Percentiles rank a stretch among this genome's conserved stretches.
Evolutionary conservation across 2,329 filamentous ascomycete genomes (phyloP).

Genomic region (Clonostachys byssicola): DNA sequence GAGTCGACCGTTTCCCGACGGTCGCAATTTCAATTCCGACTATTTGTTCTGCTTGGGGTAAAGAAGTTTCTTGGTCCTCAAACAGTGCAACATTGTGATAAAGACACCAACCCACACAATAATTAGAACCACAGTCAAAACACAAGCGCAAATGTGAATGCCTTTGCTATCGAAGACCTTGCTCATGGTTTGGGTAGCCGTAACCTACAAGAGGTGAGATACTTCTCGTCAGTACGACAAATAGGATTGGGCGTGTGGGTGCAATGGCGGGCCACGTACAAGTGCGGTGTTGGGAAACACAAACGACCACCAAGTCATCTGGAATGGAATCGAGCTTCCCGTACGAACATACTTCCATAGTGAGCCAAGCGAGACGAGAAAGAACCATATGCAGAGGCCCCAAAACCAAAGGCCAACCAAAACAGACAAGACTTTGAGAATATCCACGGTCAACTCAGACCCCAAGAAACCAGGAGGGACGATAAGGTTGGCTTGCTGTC

Average conservation of each 20-base stretch:
- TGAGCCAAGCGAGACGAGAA: conserved; percentile 73
- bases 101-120: conserved; percentile 67
- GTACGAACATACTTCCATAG: conserved; percentile 62
- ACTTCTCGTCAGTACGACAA: not conserved
- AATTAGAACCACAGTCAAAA: conserved; percentile 62
- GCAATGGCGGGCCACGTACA: conserved; percentile 22
- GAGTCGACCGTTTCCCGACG: too few relatives aligned
- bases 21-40: not conserved
- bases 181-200: conserved; percentile 69
- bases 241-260: not conserved
- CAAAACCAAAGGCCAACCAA: conserved; percentile 76
- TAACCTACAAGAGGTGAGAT: conserved; percentile 47
- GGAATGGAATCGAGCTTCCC: conserved; percentile 62
- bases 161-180: conserved; percentile 53
- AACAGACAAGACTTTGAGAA: conserved; percentile 44
- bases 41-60: conserved; percentile 61
- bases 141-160: conserved; percentile 64
- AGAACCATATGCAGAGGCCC: conserved; percentile 82
- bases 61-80: conserved; percentile 62
- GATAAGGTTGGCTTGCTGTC: conserved; percentile 33
- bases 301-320: conserved; percentile 85
- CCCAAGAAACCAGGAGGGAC: conserved; percentile 37
- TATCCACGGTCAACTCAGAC: conserved; percentile 32
- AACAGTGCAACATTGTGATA: conserved; percentile 64
- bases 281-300: conserved; percentile 78